Percentiles rank a stretch among this genome's conserved stretches.
Conservation (phyloP, 2,329 filamentous ascomycete genomes). For the Pyrenophora tritici-repentis region DNA sequence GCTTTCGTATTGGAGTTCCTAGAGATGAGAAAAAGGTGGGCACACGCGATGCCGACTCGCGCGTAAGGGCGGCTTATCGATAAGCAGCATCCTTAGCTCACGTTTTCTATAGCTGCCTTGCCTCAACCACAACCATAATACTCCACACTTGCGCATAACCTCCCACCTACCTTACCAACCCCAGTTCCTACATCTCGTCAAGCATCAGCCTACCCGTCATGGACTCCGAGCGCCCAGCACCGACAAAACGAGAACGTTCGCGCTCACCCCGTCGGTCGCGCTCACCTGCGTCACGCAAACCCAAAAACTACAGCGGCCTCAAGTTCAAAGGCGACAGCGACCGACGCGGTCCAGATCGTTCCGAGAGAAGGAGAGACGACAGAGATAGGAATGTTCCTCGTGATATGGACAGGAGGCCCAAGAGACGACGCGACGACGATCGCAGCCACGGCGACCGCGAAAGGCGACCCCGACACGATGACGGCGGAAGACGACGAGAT, state of each 20-base stretch:
- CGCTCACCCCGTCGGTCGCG: constrained; percentile 35
- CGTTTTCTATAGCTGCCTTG: no score
- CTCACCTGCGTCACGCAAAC: constrained; percentile 17
- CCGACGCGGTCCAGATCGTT: constrained; percentile 7
- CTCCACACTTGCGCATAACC: no score
- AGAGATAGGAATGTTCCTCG: no score
- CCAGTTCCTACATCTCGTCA: no score
- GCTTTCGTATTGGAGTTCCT: neutral
- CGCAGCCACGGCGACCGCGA: constrained; percentile 29
- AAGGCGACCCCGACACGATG: constrained; percentile 19
- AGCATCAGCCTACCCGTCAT: constrained; percentile 2
- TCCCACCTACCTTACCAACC: no score
- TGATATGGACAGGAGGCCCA: no score
- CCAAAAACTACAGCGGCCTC: constrained; percentile 58
- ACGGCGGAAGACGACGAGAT: constrained; percentile 15
- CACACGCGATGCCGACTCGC: no score
- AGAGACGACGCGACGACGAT: constrained; percentile 11
- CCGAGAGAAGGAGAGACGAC: no score
- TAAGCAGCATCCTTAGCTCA: no score
- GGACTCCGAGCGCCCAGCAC: constrained; percentile 8
- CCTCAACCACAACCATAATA: no score
- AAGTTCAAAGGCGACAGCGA: constrained; percentile 58
- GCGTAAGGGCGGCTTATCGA: no score
- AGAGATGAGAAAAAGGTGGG: constrained; percentile 3
- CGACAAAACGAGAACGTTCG: constrained; percentile 28